Evolutionary conservation across 2,329 filamentous ascomycete genomes (phyloP), one percentile per base, ranked within the genome.

Genomic region (Daldinia sp.): DNA sequence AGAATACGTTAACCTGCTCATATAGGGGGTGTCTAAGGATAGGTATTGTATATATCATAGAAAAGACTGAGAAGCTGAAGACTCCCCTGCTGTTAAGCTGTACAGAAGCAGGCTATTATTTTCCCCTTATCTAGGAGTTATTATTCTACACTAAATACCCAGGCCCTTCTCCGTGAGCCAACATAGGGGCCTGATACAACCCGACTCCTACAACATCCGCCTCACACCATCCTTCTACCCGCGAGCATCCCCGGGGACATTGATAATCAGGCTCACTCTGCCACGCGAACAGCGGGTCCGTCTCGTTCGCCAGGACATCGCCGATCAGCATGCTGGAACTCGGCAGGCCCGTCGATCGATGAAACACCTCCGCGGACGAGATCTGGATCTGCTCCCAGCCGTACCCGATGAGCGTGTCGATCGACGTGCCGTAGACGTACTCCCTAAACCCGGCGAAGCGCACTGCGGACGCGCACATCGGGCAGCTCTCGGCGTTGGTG

Each of bases 391-490:
- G 84, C 5, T 75, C 74, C 85, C 86, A 88, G 5, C 85, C 86
- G 41, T 80, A 75, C 39, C 79, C 76, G 12, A 84, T 76, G 35
- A 88, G 77, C 4, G 76, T 79, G 26, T 82, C 78, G 65, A 87
- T 85, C 28, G 79, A 82, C 0, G 85, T 87, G 5, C 85, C 85
- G 71, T 84, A 88, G 6, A 88, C 80, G 72, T 85, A 86, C 76
- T 88, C 86, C 41, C 78, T 80, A 78, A 88, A 87, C 0, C 85
- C 85, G 0, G 85, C 80, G 84, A 85, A 88, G 1, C 85, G 82
- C 68, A 88, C 87, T 0, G 85, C 86, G 6, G 84, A 82, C 1
- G 86, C 85, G 71, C 87, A 89, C 83, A 88, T 89, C 6, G 86
- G 83, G 74, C 86, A 88, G 63, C 82, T 84, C 75, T 88, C 86